Evolutionary conservation across 345 rosid species (phyloP), one percentile per base, ranked within the genome.

Genomic region (Moringa oleifera): DNA sequence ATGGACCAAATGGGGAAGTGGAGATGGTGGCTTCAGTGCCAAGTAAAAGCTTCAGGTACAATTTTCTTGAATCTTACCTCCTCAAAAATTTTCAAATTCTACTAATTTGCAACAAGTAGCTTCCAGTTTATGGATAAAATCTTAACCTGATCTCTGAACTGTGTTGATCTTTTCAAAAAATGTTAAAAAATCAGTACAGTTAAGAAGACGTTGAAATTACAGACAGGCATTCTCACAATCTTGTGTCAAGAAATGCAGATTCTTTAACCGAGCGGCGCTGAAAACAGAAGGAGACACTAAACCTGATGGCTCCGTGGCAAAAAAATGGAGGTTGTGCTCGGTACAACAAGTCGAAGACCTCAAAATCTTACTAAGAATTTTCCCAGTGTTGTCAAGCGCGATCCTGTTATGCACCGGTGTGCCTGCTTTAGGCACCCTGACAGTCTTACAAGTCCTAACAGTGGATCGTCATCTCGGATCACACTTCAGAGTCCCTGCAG

Each of bases 261-360:
- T 77, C 67, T 57, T 79, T 23, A 75, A 79, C 68, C 77, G 70
- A 2, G 83, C 84, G 22, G 83, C 85, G 0, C 19, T 81, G 47
- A 74, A 69, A 57, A 73, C 66, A 1, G 74, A 80, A 60, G 81
- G 73, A 0, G 85, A 77, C 61, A 51, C 65, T 0, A 53, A 61
- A 45, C 50, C 64, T 6, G 80, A 78, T 7, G 74, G 66, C 22
- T 59, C 76, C 7, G 36, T 65, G 16, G 56, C 66, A 18, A 81
- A 55, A 55, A 69, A 58, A 2, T 82, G 90, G 88, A 81, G 79
- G 57, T 56, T 85, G 23, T 78, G 85, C 65, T 56, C 82, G 4
- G 77, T 81, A 49, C 80, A 79, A 23, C 83, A 85, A 73, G 91
- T 83, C 36, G 96, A 83, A 64, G 83, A 85, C 71, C 73, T 83